Percentiles rank a stretch among this genome's conserved stretches.
These are phyloP conservation scores for Suillus subluteus DNA, from an alignment of 768 basidiomycete species.

Conservation along the genomic window DNA sequence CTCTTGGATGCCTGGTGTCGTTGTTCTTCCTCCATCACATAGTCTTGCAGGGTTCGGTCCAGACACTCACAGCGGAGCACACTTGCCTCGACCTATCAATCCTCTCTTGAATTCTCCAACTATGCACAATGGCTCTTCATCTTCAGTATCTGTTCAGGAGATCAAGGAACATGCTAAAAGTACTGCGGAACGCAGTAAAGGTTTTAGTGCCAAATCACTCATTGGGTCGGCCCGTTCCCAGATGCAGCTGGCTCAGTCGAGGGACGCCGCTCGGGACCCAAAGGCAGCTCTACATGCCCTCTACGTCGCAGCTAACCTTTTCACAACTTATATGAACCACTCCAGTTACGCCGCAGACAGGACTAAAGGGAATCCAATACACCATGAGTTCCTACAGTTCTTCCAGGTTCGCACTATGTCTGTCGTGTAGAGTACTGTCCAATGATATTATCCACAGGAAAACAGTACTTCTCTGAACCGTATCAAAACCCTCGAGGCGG, in stretches of 20 bases:
- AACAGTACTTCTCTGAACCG: conserved; percentile 41
- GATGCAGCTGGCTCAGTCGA: conserved; percentile 51
- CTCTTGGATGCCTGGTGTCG: conserved; percentile 45
- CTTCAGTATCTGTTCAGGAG: conserved; percentile 41
- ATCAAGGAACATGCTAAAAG: conserved; percentile 52
- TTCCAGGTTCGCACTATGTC: conserved; percentile 53
- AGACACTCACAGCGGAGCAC: conserved; percentile 25
- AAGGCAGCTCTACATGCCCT: conserved; percentile 61
- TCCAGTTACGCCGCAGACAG: conserved; percentile 57
- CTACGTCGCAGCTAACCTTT: conserved; percentile 62
- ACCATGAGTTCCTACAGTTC: conserved; percentile 68
- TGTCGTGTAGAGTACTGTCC: conserved; percentile 15
- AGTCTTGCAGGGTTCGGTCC: conserved; percentile 33
- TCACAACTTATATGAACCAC: conserved; percentile 61
- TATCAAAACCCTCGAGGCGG: conserved; percentile 49
- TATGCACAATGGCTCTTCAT: conserved; percentile 44
- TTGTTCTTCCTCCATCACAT: conserved; percentile 40
- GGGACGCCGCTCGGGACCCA: conserved; percentile 62
- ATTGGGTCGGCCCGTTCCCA: conserved; percentile 66
- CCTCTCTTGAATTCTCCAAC: conserved; percentile 21
- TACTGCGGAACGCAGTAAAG: conserved; percentile 54
- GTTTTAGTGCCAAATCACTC: conserved; percentile 61
- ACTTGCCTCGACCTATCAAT: conserved; percentile 16
- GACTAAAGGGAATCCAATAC: conserved; percentile 54
- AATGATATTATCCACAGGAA: conserved; percentile 37